phyloP scores from a whole-genome alignment of 2,329 filamentous ascomycete genomes.

The Ceratocystis harringtonii region DNA sequence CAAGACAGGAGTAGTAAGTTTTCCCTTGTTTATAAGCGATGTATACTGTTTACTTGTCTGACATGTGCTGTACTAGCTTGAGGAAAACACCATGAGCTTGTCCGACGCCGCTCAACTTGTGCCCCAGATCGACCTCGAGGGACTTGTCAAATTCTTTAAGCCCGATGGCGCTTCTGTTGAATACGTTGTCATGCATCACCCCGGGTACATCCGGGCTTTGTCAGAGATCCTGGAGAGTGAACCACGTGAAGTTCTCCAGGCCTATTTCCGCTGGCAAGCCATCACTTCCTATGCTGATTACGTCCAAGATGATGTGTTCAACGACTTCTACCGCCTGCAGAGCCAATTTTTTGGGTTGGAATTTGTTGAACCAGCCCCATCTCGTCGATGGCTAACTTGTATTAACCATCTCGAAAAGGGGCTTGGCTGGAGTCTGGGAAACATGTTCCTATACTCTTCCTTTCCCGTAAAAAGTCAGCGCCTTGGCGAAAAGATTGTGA shows the following conservation, averaged over 20 bases:
- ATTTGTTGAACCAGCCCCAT: constrained; percentile 35
- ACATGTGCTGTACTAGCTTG: neutral
- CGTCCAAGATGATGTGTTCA: constrained; percentile 44
- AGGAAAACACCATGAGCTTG: constrained; percentile 40
- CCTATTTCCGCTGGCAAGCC: constrained; percentile 49
- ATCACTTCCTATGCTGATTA: constrained; percentile 37
- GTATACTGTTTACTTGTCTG: neutral
- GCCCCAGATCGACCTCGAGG: constrained; percentile 40
- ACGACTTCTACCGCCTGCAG: constrained; percentile 43
- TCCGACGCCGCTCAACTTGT: constrained; percentile 39
- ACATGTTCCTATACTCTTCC: constrained; percentile 54
- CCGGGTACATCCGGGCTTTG: constrained; percentile 44
- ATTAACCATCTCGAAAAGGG: constrained; percentile 41
- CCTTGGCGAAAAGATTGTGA: constrained; percentile 51
- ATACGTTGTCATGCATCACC: constrained; percentile 43
- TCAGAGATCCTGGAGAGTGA: constrained; percentile 40
- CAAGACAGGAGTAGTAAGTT: constrained; percentile 41
- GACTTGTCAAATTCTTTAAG: constrained; percentile 36
- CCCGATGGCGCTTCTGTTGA: constrained; percentile 23
- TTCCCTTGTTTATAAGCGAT: neutral
- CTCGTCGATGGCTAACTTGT: constrained; percentile 54
- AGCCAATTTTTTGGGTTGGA: constrained; percentile 48
- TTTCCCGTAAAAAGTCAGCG: constrained; percentile 41
- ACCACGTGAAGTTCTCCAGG: constrained; percentile 39
- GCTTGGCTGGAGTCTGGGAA: constrained; percentile 55